These are phyloP conservation scores for Russula virescens DNA, from an alignment of 768 basidiomycete species.

Conservation along the genomic window DNA sequence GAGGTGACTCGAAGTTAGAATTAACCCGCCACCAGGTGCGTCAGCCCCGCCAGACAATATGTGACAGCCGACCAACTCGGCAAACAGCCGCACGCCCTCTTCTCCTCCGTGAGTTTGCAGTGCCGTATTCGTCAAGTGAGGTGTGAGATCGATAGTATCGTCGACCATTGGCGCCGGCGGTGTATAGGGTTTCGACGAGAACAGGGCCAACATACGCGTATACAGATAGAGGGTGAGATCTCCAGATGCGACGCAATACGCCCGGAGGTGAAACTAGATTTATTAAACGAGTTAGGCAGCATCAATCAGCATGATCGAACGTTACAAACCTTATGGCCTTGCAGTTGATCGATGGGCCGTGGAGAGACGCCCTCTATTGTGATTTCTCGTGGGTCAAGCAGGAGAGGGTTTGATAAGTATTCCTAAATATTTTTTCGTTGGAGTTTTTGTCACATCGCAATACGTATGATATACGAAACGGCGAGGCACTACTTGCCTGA, in stretches of 20 bases:
- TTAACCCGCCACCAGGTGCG: background rate
- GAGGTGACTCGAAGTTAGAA: slow-evolving; percentile 37
- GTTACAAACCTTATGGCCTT: slow-evolving; percentile 55
- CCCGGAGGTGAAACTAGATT: slow-evolving; percentile 87
- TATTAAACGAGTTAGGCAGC: background rate
- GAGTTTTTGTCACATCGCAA: background rate
- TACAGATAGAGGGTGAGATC: slow-evolving; percentile 78
- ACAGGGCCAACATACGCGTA: slow-evolving; percentile 78
- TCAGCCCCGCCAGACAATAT: slow-evolving; percentile 37
- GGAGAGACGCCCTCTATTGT: slow-evolving; percentile 28
- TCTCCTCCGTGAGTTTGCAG: slow-evolving; percentile 67
- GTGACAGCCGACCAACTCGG: slow-evolving; percentile 67
- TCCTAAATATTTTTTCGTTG: slow-evolving; percentile 67
- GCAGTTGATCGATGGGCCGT: slow-evolving; percentile 27
- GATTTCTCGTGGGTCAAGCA: slow-evolving; percentile 62
- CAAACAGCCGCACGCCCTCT: slow-evolving; percentile 67
- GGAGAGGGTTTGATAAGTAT: slow-evolving; percentile 72
- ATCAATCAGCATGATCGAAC: background rate
- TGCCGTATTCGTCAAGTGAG: slow-evolving; percentile 91
- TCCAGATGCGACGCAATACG: slow-evolving; percentile 76
- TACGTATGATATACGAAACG: slow-evolving; percentile 6
- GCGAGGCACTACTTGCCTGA: slow-evolving; percentile 52
- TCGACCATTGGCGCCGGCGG: slow-evolving; percentile 34
- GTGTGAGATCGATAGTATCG: slow-evolving; percentile 46
- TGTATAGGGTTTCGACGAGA: slow-evolving; percentile 69